Evolutionary conservation across 805 yeast species (phyloP).

Genomic region (Ogataea populi-albae): DNA sequence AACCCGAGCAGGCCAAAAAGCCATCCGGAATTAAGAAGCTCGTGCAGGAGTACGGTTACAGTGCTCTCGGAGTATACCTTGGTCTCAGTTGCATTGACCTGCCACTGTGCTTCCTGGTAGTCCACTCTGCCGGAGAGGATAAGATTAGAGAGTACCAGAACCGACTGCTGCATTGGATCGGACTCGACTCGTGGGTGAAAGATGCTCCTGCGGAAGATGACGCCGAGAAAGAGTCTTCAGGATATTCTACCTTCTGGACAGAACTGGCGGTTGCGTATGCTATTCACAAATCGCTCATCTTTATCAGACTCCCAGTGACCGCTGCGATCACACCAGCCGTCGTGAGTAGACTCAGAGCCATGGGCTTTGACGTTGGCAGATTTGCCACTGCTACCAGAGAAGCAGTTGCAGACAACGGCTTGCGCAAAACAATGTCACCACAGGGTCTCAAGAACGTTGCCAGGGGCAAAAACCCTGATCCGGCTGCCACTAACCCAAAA

Average conservation of each 20-base stretch:
- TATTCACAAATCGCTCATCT: conserved; percentile 80
- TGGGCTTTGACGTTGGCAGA: conserved; percentile 79
- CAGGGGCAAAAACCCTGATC: conserved; percentile 23
- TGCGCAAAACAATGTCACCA: conserved; percentile 23
- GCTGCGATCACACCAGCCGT: conserved; percentile 88
- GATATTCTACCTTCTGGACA: conserved; percentile 54
- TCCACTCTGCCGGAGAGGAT: conserved; percentile 86
- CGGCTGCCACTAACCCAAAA: conserved; percentile 43
- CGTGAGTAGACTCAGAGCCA: conserved; percentile 58
- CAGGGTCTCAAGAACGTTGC: conserved; percentile 25
- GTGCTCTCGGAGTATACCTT: conserved; percentile 83
- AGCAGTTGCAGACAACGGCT: conserved; percentile 26
- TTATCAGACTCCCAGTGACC: conserved; percentile 82
- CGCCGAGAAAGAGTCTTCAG: conserved; percentile 17
- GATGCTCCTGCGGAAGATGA: conserved; percentile 10
- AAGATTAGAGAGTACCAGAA: conserved; percentile 67
- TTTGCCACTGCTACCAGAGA: conserved; percentile 36
- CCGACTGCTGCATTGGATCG: conserved; percentile 56
- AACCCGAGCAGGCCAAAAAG: conserved; percentile 23
- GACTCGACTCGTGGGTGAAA: conserved; percentile 45
- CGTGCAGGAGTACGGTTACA: conserved; percentile 83
- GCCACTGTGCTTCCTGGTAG: conserved; percentile 78
- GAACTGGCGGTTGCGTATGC: conserved; percentile 92
- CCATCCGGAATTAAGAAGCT: conserved; percentile 57
- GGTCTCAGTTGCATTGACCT: conserved; percentile 72